Conservation (phyloP, 2,329 filamentous ascomycete species). For the Cucurbitaria berberidis region DNA sequence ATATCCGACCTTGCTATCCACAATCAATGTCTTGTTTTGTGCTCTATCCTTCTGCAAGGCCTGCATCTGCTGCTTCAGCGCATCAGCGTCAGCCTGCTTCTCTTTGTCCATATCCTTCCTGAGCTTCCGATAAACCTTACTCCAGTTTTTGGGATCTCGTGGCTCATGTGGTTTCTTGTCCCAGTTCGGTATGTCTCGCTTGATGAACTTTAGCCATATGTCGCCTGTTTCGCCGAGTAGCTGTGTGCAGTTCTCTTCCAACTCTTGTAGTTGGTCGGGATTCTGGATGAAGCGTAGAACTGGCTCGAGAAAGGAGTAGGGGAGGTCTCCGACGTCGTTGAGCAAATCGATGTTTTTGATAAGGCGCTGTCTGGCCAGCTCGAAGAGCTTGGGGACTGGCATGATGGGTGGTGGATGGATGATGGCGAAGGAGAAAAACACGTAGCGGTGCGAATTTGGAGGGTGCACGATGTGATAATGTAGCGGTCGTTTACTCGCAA, state of each 20-base stretch:
- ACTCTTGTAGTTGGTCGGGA: constrained; percentile 71
- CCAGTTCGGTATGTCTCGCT: constrained; percentile 74
- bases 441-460: not conserved
- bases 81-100: constrained; percentile 39
- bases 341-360: constrained; percentile 57
- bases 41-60: constrained; percentile 39
- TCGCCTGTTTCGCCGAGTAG: constrained; percentile 72
- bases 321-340: constrained; percentile 73
- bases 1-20: constrained; percentile 34
- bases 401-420: constrained; percentile 20
- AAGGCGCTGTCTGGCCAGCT: constrained; percentile 50
- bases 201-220: constrained; percentile 81
- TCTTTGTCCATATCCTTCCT: constrained; percentile 49
- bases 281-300: constrained; percentile 75
- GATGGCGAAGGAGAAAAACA: not conserved
- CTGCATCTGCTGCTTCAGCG: constrained; percentile 40
- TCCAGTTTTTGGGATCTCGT: constrained; percentile 71
- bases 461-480: not conserved
- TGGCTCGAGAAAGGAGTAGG: constrained; percentile 68
- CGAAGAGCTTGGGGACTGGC: constrained; percentile 47
- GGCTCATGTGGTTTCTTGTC: constrained; percentile 69
- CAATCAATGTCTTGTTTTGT: constrained; percentile 40
- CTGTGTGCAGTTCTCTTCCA: constrained; percentile 80
- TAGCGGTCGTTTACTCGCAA: not conserved
- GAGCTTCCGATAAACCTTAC: constrained; percentile 70